Evolutionary conservation across 129 eudicot species (phyloP).

Genomic region (Flaveria brownii): DNA sequence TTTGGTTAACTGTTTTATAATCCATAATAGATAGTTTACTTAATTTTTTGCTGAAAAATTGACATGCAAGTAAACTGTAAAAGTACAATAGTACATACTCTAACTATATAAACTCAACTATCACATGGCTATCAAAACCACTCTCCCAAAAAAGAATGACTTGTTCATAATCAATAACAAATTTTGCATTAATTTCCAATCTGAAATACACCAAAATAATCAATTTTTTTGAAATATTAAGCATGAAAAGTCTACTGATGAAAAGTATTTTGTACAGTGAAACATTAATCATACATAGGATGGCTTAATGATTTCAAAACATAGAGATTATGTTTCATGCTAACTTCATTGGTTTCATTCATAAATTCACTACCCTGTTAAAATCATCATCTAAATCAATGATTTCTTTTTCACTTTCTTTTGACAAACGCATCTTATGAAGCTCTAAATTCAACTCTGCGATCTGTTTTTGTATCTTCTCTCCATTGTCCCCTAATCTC

Average conservation of each 20-base stretch:
- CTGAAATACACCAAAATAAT: neutral
- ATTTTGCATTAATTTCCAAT: neutral
- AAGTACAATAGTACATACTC: too few species aligned
- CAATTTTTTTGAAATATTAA: neutral
- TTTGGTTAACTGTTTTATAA: too few species aligned
- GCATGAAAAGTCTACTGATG: neutral
- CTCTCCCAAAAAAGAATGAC: too few species aligned
- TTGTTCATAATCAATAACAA: neutral
- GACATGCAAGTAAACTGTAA: too few species aligned
- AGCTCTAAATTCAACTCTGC: constrained; percentile 57
- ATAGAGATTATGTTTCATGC: neutral
- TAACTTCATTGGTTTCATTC: neutral
- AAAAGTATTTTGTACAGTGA: constrained; percentile 12
- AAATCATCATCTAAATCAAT: constrained; percentile 56
- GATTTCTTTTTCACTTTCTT: constrained; percentile 25
- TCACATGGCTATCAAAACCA: too few species aligned
- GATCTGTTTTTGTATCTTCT: constrained; percentile 54
- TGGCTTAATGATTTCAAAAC: constrained; percentile 43
- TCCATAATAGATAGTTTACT: too few species aligned
- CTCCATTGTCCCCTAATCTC: constrained; percentile 69
- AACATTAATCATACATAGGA: constrained; percentile 9
- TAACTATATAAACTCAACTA: too few species aligned
- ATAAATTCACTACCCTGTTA: constrained; percentile 52
- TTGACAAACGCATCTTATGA: constrained; percentile 30
- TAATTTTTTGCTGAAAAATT: too few species aligned